A percentile compares a stretch with the other conserved stretches of the same genome.
Conservation (phyloP, 164 flowering plant genomes). For the Kingdonia uniflora region DNA sequence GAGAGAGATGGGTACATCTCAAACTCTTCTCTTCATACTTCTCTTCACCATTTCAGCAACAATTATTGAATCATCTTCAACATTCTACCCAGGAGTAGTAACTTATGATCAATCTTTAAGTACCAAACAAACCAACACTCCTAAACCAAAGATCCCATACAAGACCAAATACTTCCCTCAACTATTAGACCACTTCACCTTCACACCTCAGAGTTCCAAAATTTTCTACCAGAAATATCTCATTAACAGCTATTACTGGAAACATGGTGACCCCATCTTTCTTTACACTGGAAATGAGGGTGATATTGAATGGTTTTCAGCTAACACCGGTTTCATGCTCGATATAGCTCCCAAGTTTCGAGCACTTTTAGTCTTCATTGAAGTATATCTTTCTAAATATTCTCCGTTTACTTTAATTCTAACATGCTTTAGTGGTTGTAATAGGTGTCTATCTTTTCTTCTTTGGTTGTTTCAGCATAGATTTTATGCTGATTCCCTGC, state of each 20-base stretch:
- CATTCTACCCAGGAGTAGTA: neutral
- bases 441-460: neutral
- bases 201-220: neutral
- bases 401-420: too few relatives aligned
- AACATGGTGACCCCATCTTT: neutral
- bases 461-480: too few relatives aligned
- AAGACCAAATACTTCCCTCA: neutral
- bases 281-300: neutral
- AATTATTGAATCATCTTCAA: neutral
- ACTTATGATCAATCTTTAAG: neutral
- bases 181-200: neutral
- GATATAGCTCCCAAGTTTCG: neutral
- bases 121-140: too few relatives aligned
- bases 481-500: constrained; percentile 51
- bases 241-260: neutral
- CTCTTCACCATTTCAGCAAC: too few relatives aligned
- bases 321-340: neutral
- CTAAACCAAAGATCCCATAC: too few relatives aligned
- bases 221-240: too few relatives aligned
- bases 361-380: too few relatives aligned
- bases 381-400: too few relatives aligned
- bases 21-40: too few relatives aligned
- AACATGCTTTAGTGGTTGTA: too few relatives aligned
- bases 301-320: neutral
- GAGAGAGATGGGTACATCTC: too few relatives aligned